Conservation (phyloP, 495 filamentous ascomycete genomes). For the Darksidea phi region DNA sequence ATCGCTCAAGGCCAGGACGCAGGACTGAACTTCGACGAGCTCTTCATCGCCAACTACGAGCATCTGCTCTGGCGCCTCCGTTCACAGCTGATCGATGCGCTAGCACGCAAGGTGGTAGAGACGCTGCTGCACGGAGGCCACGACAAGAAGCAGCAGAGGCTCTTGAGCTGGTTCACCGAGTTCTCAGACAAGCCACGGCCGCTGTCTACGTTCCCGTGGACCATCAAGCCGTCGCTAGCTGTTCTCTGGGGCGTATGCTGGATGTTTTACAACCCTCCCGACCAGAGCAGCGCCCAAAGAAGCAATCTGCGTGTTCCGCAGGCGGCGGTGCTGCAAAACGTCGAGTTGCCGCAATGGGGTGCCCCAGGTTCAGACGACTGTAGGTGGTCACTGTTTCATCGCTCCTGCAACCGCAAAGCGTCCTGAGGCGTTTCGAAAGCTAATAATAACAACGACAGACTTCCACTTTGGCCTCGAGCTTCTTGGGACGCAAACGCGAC, state of each 20-base stretch:
- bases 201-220: constrained; percentile 56
- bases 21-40: constrained; percentile 29
- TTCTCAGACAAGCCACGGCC: constrained; percentile 46
- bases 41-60: constrained; percentile 38
- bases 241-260: constrained; percentile 59
- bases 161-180: constrained; percentile 41
- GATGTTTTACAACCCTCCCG: constrained; percentile 49
- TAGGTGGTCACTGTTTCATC: constrained; percentile 10
- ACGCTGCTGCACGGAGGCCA: constrained; percentile 11
- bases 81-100: constrained; percentile 21
- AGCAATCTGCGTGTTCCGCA: constrained; percentile 21
- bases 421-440: constrained; percentile 5
- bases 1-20: constrained; percentile 24
- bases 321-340: constrained; percentile 15
- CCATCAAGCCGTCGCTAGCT: constrained; percentile 50
- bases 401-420: not conserved
- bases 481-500: constrained; percentile 16
- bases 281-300: constrained; percentile 1
- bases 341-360: constrained; percentile 9
- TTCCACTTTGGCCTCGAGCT: constrained; percentile 27
- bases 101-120: constrained; percentile 30
- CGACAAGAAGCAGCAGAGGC: constrained; percentile 24
- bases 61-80: constrained; percentile 32
- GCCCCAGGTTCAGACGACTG: constrained; percentile 23
- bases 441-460: constrained; percentile 28